A percentile compares a stretch with the other conserved stretches of the same genome.
phyloP scores from a whole-genome alignment of 352 stramenopile genomes.

The Phytophthora constricta region DNA sequence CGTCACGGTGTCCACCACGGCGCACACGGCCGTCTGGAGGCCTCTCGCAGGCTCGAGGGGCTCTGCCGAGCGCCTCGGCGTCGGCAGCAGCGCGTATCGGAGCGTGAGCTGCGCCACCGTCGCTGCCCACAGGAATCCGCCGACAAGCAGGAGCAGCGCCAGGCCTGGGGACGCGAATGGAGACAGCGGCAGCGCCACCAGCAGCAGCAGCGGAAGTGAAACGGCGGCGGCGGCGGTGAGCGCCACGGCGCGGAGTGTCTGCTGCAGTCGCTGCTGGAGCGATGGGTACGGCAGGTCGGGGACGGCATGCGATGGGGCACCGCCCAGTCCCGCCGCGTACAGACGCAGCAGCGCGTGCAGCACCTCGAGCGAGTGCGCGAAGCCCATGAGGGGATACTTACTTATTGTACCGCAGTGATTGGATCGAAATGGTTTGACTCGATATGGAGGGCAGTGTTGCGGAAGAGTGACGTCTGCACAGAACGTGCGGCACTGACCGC shows the following conservation, averaged over 20 bases:
- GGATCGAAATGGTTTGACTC: too few species aligned
- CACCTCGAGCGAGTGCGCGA: conserved; percentile 58
- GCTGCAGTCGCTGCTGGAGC: conserved; percentile 63
- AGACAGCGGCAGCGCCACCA: conserved; percentile 43
- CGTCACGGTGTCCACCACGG: conserved; percentile 34
- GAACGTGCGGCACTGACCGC: neutral
- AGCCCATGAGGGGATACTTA: conserved; percentile 42
- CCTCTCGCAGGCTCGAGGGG: conserved; percentile 28
- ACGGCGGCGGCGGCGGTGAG: conserved; percentile 36
- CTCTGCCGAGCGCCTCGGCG: conserved; percentile 31
- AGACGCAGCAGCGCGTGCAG: conserved; percentile 51
- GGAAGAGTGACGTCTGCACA: too few species aligned
- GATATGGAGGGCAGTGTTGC: too few species aligned
- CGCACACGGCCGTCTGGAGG: conserved; percentile 48
- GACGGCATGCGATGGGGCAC: conserved; percentile 4
- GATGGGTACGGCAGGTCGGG: conserved; percentile 41
- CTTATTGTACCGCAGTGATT: too few species aligned
- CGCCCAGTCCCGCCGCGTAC: conserved; percentile 19
- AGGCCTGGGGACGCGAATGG: conserved; percentile 41
- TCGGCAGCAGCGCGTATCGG: conserved; percentile 54
- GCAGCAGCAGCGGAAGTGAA: conserved; percentile 18
- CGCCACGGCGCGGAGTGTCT: conserved; percentile 53
- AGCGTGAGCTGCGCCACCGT: conserved; percentile 46
- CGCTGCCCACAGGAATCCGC: conserved; percentile 23
- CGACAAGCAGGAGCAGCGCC: conserved; percentile 30